Evolutionary conservation across 208 protist species (phyloP), one percentile per base, ranked within the genome.

Genomic region (Crithidia bombi): DNA sequence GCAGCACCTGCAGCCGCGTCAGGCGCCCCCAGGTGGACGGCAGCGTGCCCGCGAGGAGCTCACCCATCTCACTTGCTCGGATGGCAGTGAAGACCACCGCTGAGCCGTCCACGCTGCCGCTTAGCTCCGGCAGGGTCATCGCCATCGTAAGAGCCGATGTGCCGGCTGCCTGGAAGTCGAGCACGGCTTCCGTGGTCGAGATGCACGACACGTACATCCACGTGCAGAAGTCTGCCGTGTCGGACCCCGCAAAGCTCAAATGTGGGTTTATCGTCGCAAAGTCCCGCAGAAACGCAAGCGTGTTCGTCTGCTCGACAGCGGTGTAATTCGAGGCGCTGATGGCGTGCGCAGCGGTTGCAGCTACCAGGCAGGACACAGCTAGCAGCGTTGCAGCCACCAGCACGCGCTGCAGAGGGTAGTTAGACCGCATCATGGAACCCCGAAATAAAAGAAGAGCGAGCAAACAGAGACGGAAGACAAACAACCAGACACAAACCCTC

Each of bases 61-160:
- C 30, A 6, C 25, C 30, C 30, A 39, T 38, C 5, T 43, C 38
- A 43, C 14, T 14, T 43, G 38, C 38, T 17, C 38, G 38, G 5
- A 56, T 5, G 26, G 5, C 10, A 7, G 51, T 56, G 12, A 56
- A 6, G 4, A 30, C 51, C 23, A 56, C 25, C 51, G 33, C 5
- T 30, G 51, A 21, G 3, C 21, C 51, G 30, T 56, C 51, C 51
- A 56, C 51, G 30, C 38, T 30, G 12, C 6, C 23, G 6, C 12
- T 5, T 19, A 56, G 12, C 51, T 56, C 51, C 28, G 51, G 51
- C 28, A 56, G 51, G 19, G 30, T 56, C 44, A 50, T 50, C 14
- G 30, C 12, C 51, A 30, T 17, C 28, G 21, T 52, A 17, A 52
- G 21, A 10, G 47, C 5, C 12, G 7, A 25, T 6, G 36, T 41